Conservation (phyloP, 352 stramenopile genomes). For the Peronospora belbahrii region DNA sequence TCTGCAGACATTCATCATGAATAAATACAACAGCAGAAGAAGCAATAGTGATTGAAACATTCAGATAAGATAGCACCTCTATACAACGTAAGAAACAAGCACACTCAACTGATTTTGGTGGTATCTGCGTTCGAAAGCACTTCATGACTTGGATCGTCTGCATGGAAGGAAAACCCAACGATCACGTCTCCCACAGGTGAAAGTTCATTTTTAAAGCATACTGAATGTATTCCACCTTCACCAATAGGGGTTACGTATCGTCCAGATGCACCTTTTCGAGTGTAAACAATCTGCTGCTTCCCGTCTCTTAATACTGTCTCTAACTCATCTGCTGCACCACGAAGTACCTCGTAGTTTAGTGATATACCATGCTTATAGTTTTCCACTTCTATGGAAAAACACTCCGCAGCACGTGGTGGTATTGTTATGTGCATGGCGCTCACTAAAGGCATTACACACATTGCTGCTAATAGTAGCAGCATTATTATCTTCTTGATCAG, state of each 20-base stretch:
- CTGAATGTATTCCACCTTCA: slow-evolving; percentile 48
- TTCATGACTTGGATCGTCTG: slow-evolving; percentile 74
- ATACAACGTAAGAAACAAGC: neutral
- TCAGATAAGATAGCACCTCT: neutral
- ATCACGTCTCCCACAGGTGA: slow-evolving; percentile 55
- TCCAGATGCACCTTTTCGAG: slow-evolving; percentile 40
- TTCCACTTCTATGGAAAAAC: slow-evolving; percentile 64
- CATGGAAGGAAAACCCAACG: slow-evolving; percentile 83
- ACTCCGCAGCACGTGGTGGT: slow-evolving; percentile 38
- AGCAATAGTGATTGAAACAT: no score
- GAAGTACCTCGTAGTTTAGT: slow-evolving; percentile 79
- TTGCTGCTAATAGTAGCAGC: no score
- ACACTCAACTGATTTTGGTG: slow-evolving; percentile 81
- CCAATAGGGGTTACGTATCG: slow-evolving; percentile 51
- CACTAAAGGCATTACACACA: slow-evolving; percentile 12
- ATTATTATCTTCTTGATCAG: slow-evolving; percentile 2
- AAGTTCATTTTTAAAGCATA: slow-evolving; percentile 70
- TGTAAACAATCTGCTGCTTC: slow-evolving; percentile 49
- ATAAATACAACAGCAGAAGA: no score
- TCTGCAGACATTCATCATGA: slow-evolving; percentile 30
- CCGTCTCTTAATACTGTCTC: slow-evolving; percentile 58
- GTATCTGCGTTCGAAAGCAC: slow-evolving; percentile 84
- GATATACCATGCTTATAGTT: slow-evolving; percentile 78
- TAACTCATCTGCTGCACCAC: slow-evolving; percentile 63
- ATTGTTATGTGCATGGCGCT: slow-evolving; percentile 49